Base-by-base conservation (phyloP, 2,329 filamentous ascomycete species). In the Stenocarpella maydis region DNA sequence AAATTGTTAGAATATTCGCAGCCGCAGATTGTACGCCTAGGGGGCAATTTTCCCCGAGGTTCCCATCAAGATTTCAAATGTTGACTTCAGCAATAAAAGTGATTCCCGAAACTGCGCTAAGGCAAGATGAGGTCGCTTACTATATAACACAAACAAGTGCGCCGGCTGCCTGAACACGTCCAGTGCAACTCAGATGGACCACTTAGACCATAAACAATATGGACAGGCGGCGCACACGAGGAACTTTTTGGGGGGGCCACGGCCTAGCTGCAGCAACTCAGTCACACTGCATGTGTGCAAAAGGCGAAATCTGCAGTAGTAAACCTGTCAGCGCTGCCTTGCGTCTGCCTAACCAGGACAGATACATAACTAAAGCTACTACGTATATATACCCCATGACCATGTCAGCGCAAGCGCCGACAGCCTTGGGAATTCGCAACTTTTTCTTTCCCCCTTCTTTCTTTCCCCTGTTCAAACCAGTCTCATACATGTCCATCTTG, bases 111-210 rank as follows among this genome's bases (percentile, higher is more conserved):
- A 1, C 24, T 41, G 10, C 41, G 34, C 26, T 24, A n/a, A 1
- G 7, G 28, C 41, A 63, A 15, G 5, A 34, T 49, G 7, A 26
- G 12, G 26, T n/a, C n/a, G 58, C 58, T 49, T 49, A 49, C 14
- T 24, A 47, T 61, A 17, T 63, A 37, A n/a, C 19, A 47, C 47
- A 17, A 49, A 49, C 58, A 63, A 49, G 58, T 63, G 28, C 37
- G n/a, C 43, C 41, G 19, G 12, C 28, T 2, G 43, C 58, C 58
- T 37, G 41, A 49, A 49, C 1, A 19, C 17, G 19, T 31, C 14
- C 47, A 49, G 28, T 63, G 43, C n/a, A 7, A 37, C 2, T 10
- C 28, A 17, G n/a, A 1, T 34, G 19, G n/a, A 26, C 58, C 58
- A 63, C 43, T 61, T 17, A 61, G n/a, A 47, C 41, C 19, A 5